Evolutionary conservation across 257 asterid genomes (phyloP), one percentile per base, ranked within the genome.

Genomic region (Leonotis leonurus): DNA sequence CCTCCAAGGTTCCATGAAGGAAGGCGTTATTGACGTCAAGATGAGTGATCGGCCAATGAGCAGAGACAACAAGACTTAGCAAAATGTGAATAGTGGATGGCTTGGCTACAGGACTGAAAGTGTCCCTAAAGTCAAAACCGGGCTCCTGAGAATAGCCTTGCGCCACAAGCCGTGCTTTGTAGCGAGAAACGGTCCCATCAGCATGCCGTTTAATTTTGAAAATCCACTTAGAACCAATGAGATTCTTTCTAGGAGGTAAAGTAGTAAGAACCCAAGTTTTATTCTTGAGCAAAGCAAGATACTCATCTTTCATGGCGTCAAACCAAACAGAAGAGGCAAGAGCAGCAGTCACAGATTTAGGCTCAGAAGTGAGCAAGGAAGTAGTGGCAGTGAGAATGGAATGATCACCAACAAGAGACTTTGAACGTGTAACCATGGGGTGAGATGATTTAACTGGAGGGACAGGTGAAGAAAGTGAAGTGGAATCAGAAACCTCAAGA

Each of bases 231-330:
- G 18, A n/a, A 0, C 44, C 44, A 37, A 12, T 2, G 0, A 37
- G n/a, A 3, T 49, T 24, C 4, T 49, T 49, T 0, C 32, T 17
- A 0, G 7, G 17, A 1, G 56, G 16, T 0, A 49, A 16, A 0
- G 3, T 0, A 3, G 3, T 21, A 3, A 21, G 8, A 0, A 0
- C 0, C 17, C 56, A 49, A 0, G 56, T 22, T 1, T 12, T 4
- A 1, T 49, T 24, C 4, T 5, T 4, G 0, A 3, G 0, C 1
- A 49, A 17, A 0, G 35, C 17, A 9, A 22, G 1, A 6, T 6
- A 20, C 3, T 18, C 53, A 1, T 6, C 53, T 18, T 1, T 0
- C 44, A 36, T 36, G 4, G 44, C 44, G 0, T 3, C 1, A 0
- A 11, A 0, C 44, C 17, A 37, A 37, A 2, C 1, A 1, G 16